These are phyloP conservation scores for Rhizophlyctis rosea DNA, from an alignment of 192 early-diverging fungal species.

Conservation along the genomic window DNA sequence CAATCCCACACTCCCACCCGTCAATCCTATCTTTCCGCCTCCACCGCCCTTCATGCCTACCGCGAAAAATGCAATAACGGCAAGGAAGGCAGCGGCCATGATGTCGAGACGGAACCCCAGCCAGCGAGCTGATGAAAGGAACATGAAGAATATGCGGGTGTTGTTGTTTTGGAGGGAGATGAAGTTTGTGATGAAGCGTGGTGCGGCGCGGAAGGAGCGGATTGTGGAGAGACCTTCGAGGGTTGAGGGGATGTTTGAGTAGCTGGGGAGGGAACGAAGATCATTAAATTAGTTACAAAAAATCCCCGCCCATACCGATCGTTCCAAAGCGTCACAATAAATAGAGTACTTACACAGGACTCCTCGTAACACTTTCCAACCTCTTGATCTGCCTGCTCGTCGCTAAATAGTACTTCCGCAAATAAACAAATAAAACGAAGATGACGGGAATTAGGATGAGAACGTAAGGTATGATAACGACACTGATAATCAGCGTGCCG, in stretches of 20 bases:
- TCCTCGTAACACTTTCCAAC: constrained; percentile 63
- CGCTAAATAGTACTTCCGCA: constrained; percentile 58
- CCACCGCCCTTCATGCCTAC: constrained; percentile 42
- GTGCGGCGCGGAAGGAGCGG: constrained; percentile 60
- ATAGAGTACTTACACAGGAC: too few species aligned
- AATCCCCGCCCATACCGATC: too few species aligned
- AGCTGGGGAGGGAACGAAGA: too few species aligned
- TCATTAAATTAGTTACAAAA: too few species aligned
- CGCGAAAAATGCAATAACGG: constrained; percentile 40
- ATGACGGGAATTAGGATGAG: constrained; percentile 49
- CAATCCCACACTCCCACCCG: constrained; percentile 49
- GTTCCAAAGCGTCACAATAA: too few species aligned
- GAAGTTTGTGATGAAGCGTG: constrained; percentile 44
- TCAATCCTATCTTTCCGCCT: constrained; percentile 36
- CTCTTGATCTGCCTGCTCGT: constrained; percentile 67
- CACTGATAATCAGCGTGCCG: constrained; percentile 59
- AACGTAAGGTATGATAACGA: constrained; percentile 62
- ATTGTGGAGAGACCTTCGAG: constrained; percentile 69
- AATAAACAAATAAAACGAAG: constrained; percentile 41
- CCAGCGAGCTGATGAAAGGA: constrained; percentile 38
- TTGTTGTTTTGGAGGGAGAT: constrained; percentile 57
- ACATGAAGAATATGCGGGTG: constrained; percentile 54
- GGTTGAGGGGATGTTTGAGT: constrained; percentile 58
- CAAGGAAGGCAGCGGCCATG: constrained; percentile 47
- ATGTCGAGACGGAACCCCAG: constrained; percentile 56